These are phyloP conservation scores for Xylaria sp. DNA, from an alignment of 2,329 filamentous ascomycete species.

Conservation along the genomic window DNA sequence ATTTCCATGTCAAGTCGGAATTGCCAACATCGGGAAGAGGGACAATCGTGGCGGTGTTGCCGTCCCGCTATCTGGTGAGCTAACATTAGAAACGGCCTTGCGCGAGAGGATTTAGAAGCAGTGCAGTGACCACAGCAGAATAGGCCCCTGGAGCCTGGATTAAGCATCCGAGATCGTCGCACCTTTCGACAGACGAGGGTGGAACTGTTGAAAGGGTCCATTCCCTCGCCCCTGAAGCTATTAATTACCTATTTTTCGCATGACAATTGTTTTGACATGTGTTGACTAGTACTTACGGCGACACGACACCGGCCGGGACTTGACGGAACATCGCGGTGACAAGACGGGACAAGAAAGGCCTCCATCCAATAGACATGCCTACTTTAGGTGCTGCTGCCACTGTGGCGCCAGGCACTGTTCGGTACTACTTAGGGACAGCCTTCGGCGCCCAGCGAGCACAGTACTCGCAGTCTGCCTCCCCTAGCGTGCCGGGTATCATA, in stretches of 20 bases:
- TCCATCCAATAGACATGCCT: constrained; percentile 7
- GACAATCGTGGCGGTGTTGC: constrained; percentile 33
- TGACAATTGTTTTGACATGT: constrained; percentile 23
- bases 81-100: constrained; percentile 39
- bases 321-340: constrained; percentile 15
- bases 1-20: constrained; percentile 13
- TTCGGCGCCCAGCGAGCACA: constrained; percentile 1
- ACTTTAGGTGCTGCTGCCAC: constrained; percentile 1
- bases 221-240: constrained; percentile 21
- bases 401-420: constrained; percentile 6
- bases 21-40: constrained; percentile 12
- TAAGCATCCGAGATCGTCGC: constrained; percentile 26
- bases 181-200: constrained; percentile 16
- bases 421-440: constrained; percentile 1
- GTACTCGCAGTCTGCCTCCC: background rate
- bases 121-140: constrained; percentile 12
- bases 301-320: constrained; percentile 12
- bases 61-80: constrained; percentile 29
- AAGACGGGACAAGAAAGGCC: constrained; percentile 15
- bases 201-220: constrained; percentile 22
- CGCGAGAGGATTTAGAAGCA: constrained; percentile 33
- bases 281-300: constrained; percentile 12
- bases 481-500: constrained; percentile 4
- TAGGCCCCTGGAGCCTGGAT: constrained; percentile 19
- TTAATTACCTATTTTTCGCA: constrained; percentile 10